Conservation (phyloP, 2,329 filamentous ascomycete species). For the Ophiobolus disseminans region DNA sequence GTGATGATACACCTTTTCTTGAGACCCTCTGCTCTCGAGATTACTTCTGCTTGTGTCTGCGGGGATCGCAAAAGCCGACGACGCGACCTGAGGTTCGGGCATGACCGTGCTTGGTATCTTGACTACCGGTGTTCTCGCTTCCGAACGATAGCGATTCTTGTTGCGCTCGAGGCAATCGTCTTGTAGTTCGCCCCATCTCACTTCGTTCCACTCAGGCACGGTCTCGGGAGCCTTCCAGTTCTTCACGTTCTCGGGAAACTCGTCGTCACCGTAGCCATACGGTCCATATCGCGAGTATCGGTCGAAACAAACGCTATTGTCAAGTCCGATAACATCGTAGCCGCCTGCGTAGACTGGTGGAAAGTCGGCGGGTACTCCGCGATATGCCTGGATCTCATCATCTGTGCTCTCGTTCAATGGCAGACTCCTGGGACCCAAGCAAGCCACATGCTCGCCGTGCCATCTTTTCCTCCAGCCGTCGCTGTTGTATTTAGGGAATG, state of each 20-base stretch:
- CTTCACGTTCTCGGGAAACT: slow-evolving; percentile 56
- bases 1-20: slow-evolving; percentile 47
- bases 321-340: slow-evolving; percentile 48
- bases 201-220: slow-evolving; percentile 65
- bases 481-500: slow-evolving; percentile 75
- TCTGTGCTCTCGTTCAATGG: slow-evolving; percentile 62
- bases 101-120: slow-evolving; percentile 38
- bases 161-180: slow-evolving; percentile 71
- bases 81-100: slow-evolving; percentile 33
- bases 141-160: slow-evolving; percentile 63
- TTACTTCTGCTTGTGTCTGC: slow-evolving; percentile 38
- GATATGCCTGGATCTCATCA: slow-evolving; percentile 70
- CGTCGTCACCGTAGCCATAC: slow-evolving; percentile 65
- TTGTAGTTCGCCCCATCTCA: slow-evolving; percentile 76
- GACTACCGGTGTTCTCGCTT: slow-evolving; percentile 49
- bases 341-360: slow-evolving; percentile 48
- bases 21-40: slow-evolving; percentile 28
- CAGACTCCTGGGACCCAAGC: slow-evolving; percentile 65
- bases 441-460: slow-evolving; percentile 67
- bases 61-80: slow-evolving; percentile 39
- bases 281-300: slow-evolving; percentile 59
- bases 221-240: slow-evolving; percentile 48
- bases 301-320: slow-evolving; percentile 69
- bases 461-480: slow-evolving; percentile 64
- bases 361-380: slow-evolving; percentile 58